Percentiles rank a stretch among this genome's conserved stretches.
Conservation (phyloP, 352 stramenopile species). For the Pythium brachiatum region DNA sequence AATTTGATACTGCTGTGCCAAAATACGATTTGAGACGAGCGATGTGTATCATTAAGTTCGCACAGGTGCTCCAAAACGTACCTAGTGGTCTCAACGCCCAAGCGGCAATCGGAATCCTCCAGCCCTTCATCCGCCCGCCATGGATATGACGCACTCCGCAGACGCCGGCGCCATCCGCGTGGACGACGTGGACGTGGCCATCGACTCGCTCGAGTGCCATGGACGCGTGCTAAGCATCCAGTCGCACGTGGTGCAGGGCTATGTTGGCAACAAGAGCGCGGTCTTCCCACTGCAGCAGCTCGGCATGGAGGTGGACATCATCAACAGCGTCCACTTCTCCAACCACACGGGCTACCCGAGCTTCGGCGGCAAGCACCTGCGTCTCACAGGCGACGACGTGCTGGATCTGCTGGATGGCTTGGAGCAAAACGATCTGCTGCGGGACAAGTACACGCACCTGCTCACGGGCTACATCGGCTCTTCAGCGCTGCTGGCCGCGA, state of each 20-base stretch:
- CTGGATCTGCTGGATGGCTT: slow-evolving; percentile 79
- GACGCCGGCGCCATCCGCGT: not conserved
- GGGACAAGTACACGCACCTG: slow-evolving; percentile 69
- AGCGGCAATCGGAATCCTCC: too few species aligned
- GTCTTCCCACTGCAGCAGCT: slow-evolving; percentile 84
- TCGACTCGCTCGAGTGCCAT: slow-evolving; percentile 31
- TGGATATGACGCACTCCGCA: not conserved
- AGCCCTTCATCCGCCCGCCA: too few species aligned
- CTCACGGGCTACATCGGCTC: slow-evolving; percentile 84
- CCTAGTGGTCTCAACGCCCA: too few species aligned
- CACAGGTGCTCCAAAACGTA: too few species aligned
- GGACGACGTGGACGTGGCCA: slow-evolving; percentile 1
- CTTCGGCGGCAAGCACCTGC: slow-evolving; percentile 62
- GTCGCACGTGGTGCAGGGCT: slow-evolving; percentile 85
- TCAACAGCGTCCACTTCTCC: slow-evolving; percentile 89
- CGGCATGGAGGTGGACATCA: slow-evolving; percentile 83
- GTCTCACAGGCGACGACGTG: slow-evolving; percentile 69
- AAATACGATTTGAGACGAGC: too few species aligned
- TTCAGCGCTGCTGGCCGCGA: slow-evolving; percentile 60
- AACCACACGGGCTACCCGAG: slow-evolving; percentile 84
- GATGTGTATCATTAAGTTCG: too few species aligned
- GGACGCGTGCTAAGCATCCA: slow-evolving; percentile 85
- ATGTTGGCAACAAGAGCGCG: slow-evolving; percentile 86
- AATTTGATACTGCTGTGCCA: too few species aligned
- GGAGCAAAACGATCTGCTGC: slow-evolving; percentile 65